Evolutionary conservation across 768 basidiomycete genomes (phyloP).

Genomic region (Trametes elegans): DNA sequence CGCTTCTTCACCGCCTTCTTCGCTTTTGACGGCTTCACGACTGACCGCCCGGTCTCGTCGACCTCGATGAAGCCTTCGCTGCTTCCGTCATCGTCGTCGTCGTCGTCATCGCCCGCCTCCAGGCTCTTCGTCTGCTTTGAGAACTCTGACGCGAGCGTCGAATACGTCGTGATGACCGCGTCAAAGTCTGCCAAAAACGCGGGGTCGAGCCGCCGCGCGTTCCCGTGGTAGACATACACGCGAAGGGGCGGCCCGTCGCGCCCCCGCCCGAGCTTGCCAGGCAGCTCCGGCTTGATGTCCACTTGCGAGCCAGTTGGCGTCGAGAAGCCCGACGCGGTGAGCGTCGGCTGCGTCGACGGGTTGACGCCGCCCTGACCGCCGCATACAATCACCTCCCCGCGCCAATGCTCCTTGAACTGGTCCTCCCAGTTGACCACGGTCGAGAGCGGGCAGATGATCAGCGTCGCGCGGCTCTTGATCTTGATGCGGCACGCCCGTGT

Average conservation of each 20-base stretch:
- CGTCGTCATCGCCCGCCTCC: conserved; percentile 56
- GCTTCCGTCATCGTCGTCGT: conserved; percentile 62
- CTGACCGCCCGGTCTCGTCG: conserved; percentile 64
- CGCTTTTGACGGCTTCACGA: conserved; percentile 56
- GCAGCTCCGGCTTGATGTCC: conserved; percentile 15
- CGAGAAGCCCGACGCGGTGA: conserved; percentile 10
- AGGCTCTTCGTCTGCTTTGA: conserved; percentile 81
- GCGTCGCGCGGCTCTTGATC: conserved; percentile 79
- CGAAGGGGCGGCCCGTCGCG: conserved; percentile 49
- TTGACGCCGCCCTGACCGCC: conserved; percentile 66
- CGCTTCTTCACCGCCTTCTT: conserved; percentile 76
- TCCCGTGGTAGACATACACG: conserved; percentile 96
- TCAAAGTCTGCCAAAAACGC: conserved; percentile 90
- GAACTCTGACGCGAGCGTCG: conserved; percentile 92
- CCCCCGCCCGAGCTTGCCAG: conserved; percentile 17
- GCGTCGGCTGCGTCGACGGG: conserved; percentile 19
- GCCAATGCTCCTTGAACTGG: conserved; percentile 97
- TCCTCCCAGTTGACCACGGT: conserved; percentile 99
- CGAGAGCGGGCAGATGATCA: conserved; percentile 95
- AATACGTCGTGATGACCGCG: conserved; percentile 95
- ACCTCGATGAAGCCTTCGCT: conserved; percentile 60
- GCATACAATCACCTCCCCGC: conserved; percentile 77
- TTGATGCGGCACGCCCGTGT: conserved; percentile 75
- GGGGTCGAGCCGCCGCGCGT: conserved; percentile 83
- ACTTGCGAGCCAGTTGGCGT: conserved; percentile 17